phyloP scores from a whole-genome alignment of 2,329 filamentous ascomycete genomes.

The Pseudogymnoascus sp. region DNA sequence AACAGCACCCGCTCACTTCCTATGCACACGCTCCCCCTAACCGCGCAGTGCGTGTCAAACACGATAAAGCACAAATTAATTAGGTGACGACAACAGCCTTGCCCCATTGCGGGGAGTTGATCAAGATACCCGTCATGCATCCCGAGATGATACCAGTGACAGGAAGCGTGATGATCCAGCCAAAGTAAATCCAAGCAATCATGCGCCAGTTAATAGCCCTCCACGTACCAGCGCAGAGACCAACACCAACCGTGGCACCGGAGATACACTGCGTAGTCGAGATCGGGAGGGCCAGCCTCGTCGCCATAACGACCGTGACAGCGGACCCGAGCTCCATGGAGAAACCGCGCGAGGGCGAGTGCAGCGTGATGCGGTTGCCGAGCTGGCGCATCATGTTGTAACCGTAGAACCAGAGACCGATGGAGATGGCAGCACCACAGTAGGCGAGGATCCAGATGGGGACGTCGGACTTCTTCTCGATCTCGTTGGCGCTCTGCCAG shows the following conservation, averaged over 20 bases:
- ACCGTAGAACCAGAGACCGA: slow-evolving; percentile 49
- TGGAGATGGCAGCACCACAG: slow-evolving; percentile 30
- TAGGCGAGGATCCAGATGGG: slow-evolving; percentile 50
- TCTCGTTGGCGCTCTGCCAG: slow-evolving; percentile 40
- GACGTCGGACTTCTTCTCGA: slow-evolving; percentile 36
- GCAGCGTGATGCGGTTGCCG: slow-evolving; percentile 54
- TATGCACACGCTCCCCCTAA: neutral
- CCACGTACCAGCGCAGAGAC: slow-evolving; percentile 6
- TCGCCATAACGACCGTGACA: slow-evolving; percentile 56
- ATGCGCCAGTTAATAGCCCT: slow-evolving; percentile 54
- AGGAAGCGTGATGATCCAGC: slow-evolving; percentile 55
- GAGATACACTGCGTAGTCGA: slow-evolving; percentile 36
- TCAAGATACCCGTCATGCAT: slow-evolving; percentile 52
- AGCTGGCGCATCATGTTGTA: slow-evolving; percentile 59
- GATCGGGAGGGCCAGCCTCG: slow-evolving; percentile 52
- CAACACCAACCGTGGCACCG: neutral
- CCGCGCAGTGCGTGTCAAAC: neutral
- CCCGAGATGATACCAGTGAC: slow-evolving; percentile 49
- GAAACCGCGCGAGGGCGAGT: slow-evolving; percentile 52
- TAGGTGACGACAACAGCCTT: neutral
- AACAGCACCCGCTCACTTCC: neutral
- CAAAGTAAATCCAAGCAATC: slow-evolving; percentile 50
- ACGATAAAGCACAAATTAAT: neutral
- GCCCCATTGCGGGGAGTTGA: slow-evolving; percentile 49
- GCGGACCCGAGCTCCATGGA: slow-evolving; percentile 54